A percentile compares a stretch with the other conserved stretches of the same genome.
Evolutionary conservation across 345 rosid species (phyloP).

Genomic region (Murraya paniculata): DNA sequence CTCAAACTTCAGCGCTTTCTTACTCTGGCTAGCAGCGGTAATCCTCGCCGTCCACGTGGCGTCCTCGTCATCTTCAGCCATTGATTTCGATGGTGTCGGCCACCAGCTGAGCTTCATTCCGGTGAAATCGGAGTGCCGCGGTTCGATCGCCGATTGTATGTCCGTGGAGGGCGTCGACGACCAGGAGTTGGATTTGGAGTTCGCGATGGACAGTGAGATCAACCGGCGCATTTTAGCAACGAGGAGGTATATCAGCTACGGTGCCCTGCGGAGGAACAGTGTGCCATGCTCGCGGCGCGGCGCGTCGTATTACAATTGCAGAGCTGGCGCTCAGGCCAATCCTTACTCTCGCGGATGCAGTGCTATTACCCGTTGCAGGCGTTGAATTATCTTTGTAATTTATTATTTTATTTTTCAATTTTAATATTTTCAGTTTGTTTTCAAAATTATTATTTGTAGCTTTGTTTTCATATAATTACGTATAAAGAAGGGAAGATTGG

Average conservation of each 20-base stretch:
- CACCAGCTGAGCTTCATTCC: slow-evolving; percentile 32
- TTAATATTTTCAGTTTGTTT: not conserved
- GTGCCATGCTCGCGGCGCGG: slow-evolving; percentile 92
- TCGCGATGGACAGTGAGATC: slow-evolving; percentile 70
- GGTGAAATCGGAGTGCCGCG: slow-evolving; percentile 52
- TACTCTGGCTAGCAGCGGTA: slow-evolving; percentile 25
- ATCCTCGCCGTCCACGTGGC: slow-evolving; percentile 46
- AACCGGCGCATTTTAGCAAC: slow-evolving; percentile 74
- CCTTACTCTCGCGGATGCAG: slow-evolving; percentile 88
- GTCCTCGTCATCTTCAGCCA: slow-evolving; percentile 26
- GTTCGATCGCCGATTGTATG: slow-evolving; percentile 66
- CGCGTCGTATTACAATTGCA: slow-evolving; percentile 87
- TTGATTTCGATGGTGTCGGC: slow-evolving; percentile 33
- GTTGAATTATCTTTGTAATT: slow-evolving; percentile 17
- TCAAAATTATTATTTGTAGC: not conserved
- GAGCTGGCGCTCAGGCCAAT: slow-evolving; percentile 66
- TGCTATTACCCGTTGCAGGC: slow-evolving; percentile 74
- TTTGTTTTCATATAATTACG: not conserved
- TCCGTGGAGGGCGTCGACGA: slow-evolving; percentile 31
- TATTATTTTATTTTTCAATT: not conserved
- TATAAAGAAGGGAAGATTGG: not conserved
- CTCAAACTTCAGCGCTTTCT: slow-evolving; percentile 6
- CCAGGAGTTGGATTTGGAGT: slow-evolving; percentile 40
- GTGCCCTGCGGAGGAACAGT: slow-evolving; percentile 74
- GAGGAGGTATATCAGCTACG: slow-evolving; percentile 75